Conservation (phyloP, 202 grass and related monocot species). For the Panicum hallii region DNA sequence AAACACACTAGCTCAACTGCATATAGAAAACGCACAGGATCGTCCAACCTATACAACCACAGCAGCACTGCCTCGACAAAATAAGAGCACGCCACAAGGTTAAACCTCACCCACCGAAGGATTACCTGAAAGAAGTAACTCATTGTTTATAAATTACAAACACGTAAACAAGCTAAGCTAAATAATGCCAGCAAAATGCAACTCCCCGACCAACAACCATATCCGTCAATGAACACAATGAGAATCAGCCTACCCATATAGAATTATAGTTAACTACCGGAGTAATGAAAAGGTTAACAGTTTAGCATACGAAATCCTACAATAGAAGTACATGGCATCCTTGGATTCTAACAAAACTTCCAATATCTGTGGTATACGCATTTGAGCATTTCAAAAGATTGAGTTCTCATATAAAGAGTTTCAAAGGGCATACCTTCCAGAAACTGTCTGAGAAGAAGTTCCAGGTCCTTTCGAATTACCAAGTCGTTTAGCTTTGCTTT, state of each 20-base stretch:
- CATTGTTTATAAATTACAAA: conserved; percentile 1
- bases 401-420: conserved; percentile 28
- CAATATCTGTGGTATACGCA: background rate
- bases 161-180: background rate
- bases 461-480: conserved; percentile 65
- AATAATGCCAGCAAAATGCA: background rate
- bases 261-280: conserved; percentile 5
- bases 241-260: background rate
- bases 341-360: background rate
- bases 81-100: conserved; percentile 50
- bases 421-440: conserved; percentile 59
- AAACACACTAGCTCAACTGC: conserved; percentile 53
- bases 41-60: conserved; percentile 62
- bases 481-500: conserved; percentile 73
- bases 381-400: conserved; percentile 7
- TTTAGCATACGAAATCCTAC: conserved; percentile 11
- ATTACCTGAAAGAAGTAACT: conserved; percentile 22
- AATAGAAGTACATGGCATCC: conserved; percentile 16
- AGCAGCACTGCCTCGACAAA: conserved; percentile 54
- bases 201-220: background rate
- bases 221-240: background rate
- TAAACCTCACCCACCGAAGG: conserved; percentile 51
- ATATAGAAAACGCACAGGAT: conserved; percentile 28
- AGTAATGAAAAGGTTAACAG: background rate
- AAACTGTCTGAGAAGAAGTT: conserved; percentile 56